Base-by-base conservation (phyloP, 2,329 filamentous ascomycete species). In the Leptoxyphium fumago region DNA sequence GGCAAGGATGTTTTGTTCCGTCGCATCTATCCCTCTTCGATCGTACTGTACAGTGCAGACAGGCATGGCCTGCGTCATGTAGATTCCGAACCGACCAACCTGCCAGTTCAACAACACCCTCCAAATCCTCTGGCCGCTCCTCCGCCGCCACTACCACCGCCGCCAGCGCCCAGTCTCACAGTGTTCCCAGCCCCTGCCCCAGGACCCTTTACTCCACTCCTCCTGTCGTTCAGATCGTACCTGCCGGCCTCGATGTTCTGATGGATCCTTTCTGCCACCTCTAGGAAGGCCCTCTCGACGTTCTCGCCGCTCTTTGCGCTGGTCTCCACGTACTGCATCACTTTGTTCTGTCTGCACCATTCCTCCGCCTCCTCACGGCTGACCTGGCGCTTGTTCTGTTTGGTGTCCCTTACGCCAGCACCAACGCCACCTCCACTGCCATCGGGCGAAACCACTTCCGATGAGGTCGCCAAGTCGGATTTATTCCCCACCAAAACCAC, bases 401-500 rank as follows among this genome's bases (percentile, higher is more conserved):
- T 62, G 11, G 11, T 18, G 18, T 61, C 53, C 6, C 39, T 42
- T 34, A 39, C 50, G 14, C 34, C 14, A 48, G 42, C 47, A 17
- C 47, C 45, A 30, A 52, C 48, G 18, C 52, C 52, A 2, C 49
- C 52, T 14, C 46, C 8, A 54, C 56, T 2, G 15, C 32, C 9
- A 36, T 36, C 32, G 47, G 55, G 52, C 21, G 21, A 26, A 26
- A 26, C 21, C 18, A 65, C 63, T 44, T 57, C 68, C 45, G 52
- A 68, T 52, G 54, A 62, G 53, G 47, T 61, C 50, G 83, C 78
- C 38, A 96, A 71, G 65, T 98, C 91, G 29, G 78, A 78, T 66
- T 98, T 98, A 68, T 98, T 98, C 38, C 91, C 91, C 5, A 98
- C 91, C 5, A 98, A 69, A 15, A 98, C 80, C 13, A 96, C 84